Evolutionary conservation across 495 filamentous ascomycete genomes (phyloP).

Genomic region (Penicillium turbatum): DNA sequence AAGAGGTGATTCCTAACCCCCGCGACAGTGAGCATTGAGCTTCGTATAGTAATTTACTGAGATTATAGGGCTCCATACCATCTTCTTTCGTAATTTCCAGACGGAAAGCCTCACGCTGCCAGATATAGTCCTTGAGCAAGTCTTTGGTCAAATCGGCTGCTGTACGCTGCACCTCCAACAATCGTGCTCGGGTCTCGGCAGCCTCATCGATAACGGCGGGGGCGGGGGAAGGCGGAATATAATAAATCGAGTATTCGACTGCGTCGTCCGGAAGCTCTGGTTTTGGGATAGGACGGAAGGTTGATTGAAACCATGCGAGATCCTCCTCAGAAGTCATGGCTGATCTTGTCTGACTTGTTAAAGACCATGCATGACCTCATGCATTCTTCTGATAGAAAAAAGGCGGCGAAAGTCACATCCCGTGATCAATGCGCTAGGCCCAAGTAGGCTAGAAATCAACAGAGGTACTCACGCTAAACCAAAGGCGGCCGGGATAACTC

Average conservation of each 20-base stretch:
- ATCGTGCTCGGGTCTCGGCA: conserved; percentile 50
- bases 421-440: conserved; percentile 29
- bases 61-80: conserved; percentile 35
- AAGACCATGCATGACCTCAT: conserved; percentile 38
- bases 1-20: conserved; percentile 37
- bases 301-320: conserved; percentile 48
- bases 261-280: conserved; percentile 75
- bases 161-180: conserved; percentile 67
- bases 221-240: conserved; percentile 49
- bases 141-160: conserved; percentile 58
- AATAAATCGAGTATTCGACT: conserved; percentile 78
- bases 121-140: conserved; percentile 80
- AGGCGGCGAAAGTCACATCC: conserved; percentile 28
- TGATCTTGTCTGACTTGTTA: conserved; percentile 3
- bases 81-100: conserved; percentile 58
- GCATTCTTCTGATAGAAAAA: conserved; percentile 22
- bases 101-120: conserved; percentile 80
- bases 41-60: neutral
- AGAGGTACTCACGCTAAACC: conserved; percentile 27
- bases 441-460: conserved; percentile 43
- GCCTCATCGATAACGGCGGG: conserved; percentile 45
- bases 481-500: conserved; percentile 13
- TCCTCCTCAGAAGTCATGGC: conserved; percentile 47
- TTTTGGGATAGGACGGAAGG: conserved; percentile 58
- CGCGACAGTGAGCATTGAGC: conserved; percentile 2